phyloP scores from a whole-genome alignment of 2,329 filamentous ascomycete genomes.

The Pseudocercospora macadamiae region DNA sequence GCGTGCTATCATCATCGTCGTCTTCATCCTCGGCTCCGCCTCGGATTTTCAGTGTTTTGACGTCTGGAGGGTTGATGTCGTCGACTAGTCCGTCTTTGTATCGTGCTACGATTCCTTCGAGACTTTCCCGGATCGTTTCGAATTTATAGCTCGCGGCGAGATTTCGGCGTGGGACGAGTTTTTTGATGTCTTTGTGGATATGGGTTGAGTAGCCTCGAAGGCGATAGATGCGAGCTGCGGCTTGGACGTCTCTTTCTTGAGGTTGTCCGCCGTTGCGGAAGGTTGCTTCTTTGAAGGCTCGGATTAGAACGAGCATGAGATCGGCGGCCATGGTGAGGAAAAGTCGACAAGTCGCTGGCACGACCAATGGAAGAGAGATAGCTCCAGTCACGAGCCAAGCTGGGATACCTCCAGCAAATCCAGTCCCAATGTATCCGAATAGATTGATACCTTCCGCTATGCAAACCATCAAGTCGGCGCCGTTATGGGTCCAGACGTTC shows the following conservation, averaged over 20 bases:
- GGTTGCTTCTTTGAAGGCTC: conserved; percentile 34
- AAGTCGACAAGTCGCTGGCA: conserved; percentile 38
- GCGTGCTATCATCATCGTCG: background rate
- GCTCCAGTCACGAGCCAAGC: conserved; percentile 32
- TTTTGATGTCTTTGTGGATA: conserved; percentile 27
- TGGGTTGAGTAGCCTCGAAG: conserved; percentile 26
- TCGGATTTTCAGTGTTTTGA: background rate
- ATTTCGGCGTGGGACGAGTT: conserved; percentile 25
- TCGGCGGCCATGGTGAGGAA: conserved; percentile 40
- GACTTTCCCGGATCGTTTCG: conserved; percentile 20
- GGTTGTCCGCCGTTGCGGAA: conserved; percentile 25
- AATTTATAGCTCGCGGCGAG: conserved; percentile 24
- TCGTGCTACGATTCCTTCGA: conserved; percentile 24
- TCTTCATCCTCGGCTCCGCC: background rate
- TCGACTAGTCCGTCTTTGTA: conserved; percentile 31
- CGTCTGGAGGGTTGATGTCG: conserved; percentile 22
- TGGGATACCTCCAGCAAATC: conserved; percentile 33
- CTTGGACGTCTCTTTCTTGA: conserved; percentile 25
- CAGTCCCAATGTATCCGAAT: conserved; percentile 29
- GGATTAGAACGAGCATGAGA: conserved; percentile 38
- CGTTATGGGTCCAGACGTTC: conserved; percentile 28
- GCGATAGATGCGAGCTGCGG: conserved; percentile 26
- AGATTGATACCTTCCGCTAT: conserved; percentile 25
- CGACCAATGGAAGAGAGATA: conserved; percentile 28
- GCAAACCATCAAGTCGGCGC: conserved; percentile 22